Base-by-base conservation (phyloP, 2,329 filamentous ascomycete species). In the Bisporella sp. region DNA sequence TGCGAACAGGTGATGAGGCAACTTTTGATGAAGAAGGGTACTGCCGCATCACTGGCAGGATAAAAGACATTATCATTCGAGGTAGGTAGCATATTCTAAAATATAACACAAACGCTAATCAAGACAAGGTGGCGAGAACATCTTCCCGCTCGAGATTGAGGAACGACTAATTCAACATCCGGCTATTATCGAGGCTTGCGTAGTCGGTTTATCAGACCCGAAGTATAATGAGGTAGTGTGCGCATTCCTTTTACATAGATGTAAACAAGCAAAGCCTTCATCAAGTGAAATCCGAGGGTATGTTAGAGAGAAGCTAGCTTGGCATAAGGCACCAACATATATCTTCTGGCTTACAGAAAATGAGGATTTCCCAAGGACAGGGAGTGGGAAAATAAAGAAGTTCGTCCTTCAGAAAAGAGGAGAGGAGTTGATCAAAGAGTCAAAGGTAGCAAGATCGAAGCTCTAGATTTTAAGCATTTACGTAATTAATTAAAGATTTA, bases 271-370 rank as follows among this genome's bases (percentile, higher is more conserved):
- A 76, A 87, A 54, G 77, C 88, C 76, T 1, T 66, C 67, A 0
- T 73, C 76, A 45, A 71, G 75, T 4, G 77, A 83, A 54, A 64
- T 87, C n/a, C 71, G 76, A 12, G 73, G 76, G 41, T 87, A 82
- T 82, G 81, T 81, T 1, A 73, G 78, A 47, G 69, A 77, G 57
- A 75, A 72, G 37, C 72, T 87, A 5, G 83, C 82, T 1, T 71
- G 75, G 37, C 83, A 87, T 64, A 87, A 87, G 69, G 81, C 84
- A 4, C 87, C 87, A 0, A 72, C 78, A 7, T 78, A 89, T 64
- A 65, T 91, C n/a, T 90, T 90, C 63, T 89, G 86, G 77, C 74
- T 91, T 30, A 87, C 87, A 0, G 71, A 78, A 56, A 75, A 75
- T 43, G 59, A 59, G 1, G 69, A 71, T 1, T 72, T 85, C 31